Evolutionary conservation across 2,329 filamentous ascomycete genomes (phyloP).

Genomic region (Verticillium nonalfalfae): DNA sequence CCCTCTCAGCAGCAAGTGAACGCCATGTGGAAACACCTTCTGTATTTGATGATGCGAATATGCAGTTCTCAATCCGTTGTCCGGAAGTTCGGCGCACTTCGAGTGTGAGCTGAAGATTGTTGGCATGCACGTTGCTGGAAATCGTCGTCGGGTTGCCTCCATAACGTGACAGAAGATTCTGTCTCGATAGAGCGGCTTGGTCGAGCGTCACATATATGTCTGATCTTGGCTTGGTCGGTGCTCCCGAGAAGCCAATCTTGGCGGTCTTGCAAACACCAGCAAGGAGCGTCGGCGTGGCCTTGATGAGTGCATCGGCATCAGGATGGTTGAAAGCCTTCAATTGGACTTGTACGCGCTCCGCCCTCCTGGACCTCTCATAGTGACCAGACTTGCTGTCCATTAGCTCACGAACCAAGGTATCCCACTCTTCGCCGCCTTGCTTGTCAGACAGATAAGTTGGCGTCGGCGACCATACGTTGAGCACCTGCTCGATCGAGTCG

Average conservation of each 20-base stretch:
- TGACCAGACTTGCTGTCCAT: conserved; percentile 66
- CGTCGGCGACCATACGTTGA: conserved; percentile 70
- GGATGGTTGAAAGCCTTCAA: conserved; percentile 70
- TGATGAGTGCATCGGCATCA: conserved; percentile 76
- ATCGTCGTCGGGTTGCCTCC: conserved; percentile 70
- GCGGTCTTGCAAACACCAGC: conserved; percentile 74
- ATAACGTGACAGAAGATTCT: conserved; percentile 61
- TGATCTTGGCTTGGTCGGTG: conserved; percentile 78
- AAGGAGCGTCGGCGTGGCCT: conserved; percentile 79
- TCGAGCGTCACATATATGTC: conserved; percentile 91
- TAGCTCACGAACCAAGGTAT: conserved; percentile 67
- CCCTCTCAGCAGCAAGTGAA: conserved; percentile 72
- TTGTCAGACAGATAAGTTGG: conserved; percentile 47
- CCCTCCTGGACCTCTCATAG: conserved; percentile 65
- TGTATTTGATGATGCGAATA: conserved; percentile 79
- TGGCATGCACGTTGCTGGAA: conserved; percentile 53
- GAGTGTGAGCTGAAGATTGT: conserved; percentile 79
- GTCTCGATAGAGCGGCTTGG: conserved; percentile 70
- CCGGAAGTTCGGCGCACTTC: conserved; percentile 78
- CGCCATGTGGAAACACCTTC: conserved; percentile 79
- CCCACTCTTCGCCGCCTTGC: conserved; percentile 60
- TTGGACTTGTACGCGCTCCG: conserved; percentile 74
- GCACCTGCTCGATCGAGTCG: conserved; percentile 67
- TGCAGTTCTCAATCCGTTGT: conserved; percentile 79
- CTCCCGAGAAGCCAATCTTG: conserved; percentile 91